These are phyloP conservation scores for Plasmodium falciparum DNA, from an alignment of 169 alveolate species.

Conservation along the genomic window DNA sequence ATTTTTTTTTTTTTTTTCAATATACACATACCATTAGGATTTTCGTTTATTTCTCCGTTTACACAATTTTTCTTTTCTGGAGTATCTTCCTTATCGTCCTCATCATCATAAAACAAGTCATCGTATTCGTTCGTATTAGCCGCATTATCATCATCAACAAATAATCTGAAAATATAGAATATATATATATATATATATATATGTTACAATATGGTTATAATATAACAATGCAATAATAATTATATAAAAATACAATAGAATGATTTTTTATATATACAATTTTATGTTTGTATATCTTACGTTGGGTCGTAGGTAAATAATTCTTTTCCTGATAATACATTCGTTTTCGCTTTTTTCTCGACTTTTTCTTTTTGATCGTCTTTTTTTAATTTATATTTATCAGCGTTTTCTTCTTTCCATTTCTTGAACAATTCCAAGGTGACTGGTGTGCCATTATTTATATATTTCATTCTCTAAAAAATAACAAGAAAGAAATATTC, in stretches of 20 bases:
- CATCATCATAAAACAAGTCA: conserved; percentile 83
- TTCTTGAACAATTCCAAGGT: conserved; percentile 92
- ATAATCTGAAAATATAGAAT: conserved; percentile 76
- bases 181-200: not conserved
- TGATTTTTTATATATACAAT: too few relatives aligned
- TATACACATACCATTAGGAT: conserved; percentile 75
- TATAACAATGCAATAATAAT: not conserved
- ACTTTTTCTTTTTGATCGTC: conserved; percentile 84
- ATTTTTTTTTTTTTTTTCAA: not conserved
- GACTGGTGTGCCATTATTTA: conserved; percentile 90
- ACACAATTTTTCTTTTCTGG: conserved; percentile 67
- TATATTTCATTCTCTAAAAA: conserved; percentile 26
- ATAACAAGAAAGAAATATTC: not conserved
- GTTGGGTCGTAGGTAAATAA: conserved; percentile 91
- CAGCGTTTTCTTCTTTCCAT: conserved; percentile 85
- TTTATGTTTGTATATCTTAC: not conserved
- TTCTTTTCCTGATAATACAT: conserved; percentile 88
- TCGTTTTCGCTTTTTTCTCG: conserved; percentile 82
- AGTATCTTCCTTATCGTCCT: conserved; percentile 73
- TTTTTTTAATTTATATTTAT: conserved; percentile 88
- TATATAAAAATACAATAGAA: not conserved
- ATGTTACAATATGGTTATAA: not conserved
- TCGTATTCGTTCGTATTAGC: conserved; percentile 88
- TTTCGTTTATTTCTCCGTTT: conserved; percentile 79
- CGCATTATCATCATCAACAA: conserved; percentile 90